phyloP scores from a whole-genome alignment of 108 stramenopile species.

The Discostella pseudostelligera region DNA sequence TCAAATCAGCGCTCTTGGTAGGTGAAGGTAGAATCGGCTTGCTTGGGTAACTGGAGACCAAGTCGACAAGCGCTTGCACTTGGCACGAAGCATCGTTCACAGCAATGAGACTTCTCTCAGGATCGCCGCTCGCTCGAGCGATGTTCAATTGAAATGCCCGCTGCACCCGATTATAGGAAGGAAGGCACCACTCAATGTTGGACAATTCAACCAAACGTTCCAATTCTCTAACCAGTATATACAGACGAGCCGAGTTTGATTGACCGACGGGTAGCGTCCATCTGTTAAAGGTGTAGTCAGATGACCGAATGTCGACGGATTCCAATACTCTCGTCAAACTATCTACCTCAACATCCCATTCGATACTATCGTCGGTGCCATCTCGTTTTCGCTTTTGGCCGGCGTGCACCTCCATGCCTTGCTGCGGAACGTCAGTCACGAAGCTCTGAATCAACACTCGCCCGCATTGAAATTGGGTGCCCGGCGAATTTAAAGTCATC shows the following conservation, averaged over 20 bases:
- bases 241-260: not conserved
- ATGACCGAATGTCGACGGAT: not conserved
- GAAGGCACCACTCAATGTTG: slow-evolving; percentile 5
- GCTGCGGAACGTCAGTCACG: not conserved
- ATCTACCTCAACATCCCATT: not conserved
- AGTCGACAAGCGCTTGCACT: slow-evolving; percentile 28
- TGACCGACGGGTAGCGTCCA: not conserved
- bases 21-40: no score
- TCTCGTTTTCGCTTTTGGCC: slow-evolving; percentile 21
- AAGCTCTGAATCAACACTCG: not conserved
- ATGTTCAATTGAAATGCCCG: not conserved
- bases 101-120: not conserved
- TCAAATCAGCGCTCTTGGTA: not conserved
- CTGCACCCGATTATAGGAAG: slow-evolving; percentile 24
- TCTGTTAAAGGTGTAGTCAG: slow-evolving; percentile 2
- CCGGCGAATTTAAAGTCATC: not conserved
- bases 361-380: not conserved
- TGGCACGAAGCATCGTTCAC: slow-evolving; percentile 11
- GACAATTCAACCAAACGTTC: slow-evolving; percentile 7
- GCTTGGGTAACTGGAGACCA: slow-evolving; percentile 3
- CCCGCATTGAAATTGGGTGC: not conserved
- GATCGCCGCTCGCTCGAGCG: not conserved
- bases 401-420: not conserved
- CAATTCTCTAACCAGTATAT: slow-evolving; percentile 8
- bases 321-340: not conserved